Evolutionary conservation across 768 basidiomycete genomes (phyloP), one percentile per base, ranked within the genome.

Genomic region (Coprinopsis strossmayeri): DNA sequence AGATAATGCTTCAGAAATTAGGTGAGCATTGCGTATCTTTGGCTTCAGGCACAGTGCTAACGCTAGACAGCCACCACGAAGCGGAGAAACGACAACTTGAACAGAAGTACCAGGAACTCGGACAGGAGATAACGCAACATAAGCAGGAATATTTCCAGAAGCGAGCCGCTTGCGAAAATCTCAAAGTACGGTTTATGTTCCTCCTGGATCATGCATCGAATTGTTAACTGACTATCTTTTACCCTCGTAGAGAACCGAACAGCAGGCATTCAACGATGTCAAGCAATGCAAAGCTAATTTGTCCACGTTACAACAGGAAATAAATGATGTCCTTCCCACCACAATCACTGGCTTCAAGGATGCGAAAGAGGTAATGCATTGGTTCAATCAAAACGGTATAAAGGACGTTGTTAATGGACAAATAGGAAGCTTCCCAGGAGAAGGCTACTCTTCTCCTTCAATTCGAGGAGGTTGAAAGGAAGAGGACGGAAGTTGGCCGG

Each of bases 1-100:
- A 46, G 75, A 85, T 60, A 63, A 69, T 15, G 70, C 67, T 15
- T 65, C 67, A 0, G 71, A 81, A 43, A 70, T 76, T 34, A 57
- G 61, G 82, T 82, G 12, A 28, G 43, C 18, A 10, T 17, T 20
- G n/a, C 12, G 17, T 25, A 4, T 13, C 5, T 42, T 42, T 5
- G 17, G 7, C 7, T 7, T 7, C 13, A 5, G 15, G 30, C 15
- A 7, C 30, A 7, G 30, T 7, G 9, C 15, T 7, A 32, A 38
- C 9, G 40, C 40, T 42, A 3, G 24, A 48, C 15, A 87, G 86
- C 18, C 69, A 73, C 40, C 79, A 70, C 62, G 55, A 68, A 35
- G 65, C 66, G 5, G 53, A 74, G 50, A 62, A 74, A 13, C 35
- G 59, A 53, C 18, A 59, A 59, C 10, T 65, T 48, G 17, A 42